Evolutionary conservation across 1,139 yeast genomes (phyloP).

Genomic region (Scheffersomyces insectosa): DNA sequence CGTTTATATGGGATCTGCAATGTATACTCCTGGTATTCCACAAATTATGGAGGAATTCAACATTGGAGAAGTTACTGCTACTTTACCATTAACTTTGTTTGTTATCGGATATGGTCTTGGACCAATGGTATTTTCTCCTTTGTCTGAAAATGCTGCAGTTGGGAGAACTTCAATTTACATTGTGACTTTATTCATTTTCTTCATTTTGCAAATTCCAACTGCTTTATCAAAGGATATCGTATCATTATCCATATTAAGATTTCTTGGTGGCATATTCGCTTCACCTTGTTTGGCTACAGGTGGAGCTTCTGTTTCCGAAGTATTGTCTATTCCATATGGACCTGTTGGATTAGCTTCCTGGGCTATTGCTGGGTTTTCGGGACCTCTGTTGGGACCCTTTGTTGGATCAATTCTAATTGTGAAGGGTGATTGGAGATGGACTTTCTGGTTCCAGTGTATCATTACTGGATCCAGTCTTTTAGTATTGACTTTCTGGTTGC

Average conservation of each 20-base stretch:
- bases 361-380: constrained; percentile 39
- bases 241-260: constrained; percentile 32
- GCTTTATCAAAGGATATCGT: constrained; percentile 33
- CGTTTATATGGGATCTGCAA: constrained; percentile 63
- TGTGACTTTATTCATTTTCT: constrained; percentile 27
- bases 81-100: constrained; percentile 36
- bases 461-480: constrained; percentile 28
- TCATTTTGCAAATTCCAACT: constrained; percentile 32
- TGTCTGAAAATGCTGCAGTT: constrained; percentile 42
- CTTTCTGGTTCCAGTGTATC: constrained; percentile 40
- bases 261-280: constrained; percentile 36
- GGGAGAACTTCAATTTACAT: constrained; percentile 52
- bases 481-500: constrained; percentile 28
- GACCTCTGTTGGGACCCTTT: constrained; percentile 41
- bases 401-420: constrained; percentile 34
- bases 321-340: constrained; percentile 24
- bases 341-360: constrained; percentile 35
- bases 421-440: constrained; percentile 38
- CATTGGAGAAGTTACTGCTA: constrained; percentile 26
- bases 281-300: constrained; percentile 40
- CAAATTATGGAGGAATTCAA: constrained; percentile 29
- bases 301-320: constrained; percentile 37
- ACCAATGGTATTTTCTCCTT: constrained; percentile 39
- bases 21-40: constrained; percentile 55
- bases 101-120: constrained; percentile 43